Conservation (phyloP, 495 filamentous ascomycete species). For the Friedmanniomyces endolithicus region DNA sequence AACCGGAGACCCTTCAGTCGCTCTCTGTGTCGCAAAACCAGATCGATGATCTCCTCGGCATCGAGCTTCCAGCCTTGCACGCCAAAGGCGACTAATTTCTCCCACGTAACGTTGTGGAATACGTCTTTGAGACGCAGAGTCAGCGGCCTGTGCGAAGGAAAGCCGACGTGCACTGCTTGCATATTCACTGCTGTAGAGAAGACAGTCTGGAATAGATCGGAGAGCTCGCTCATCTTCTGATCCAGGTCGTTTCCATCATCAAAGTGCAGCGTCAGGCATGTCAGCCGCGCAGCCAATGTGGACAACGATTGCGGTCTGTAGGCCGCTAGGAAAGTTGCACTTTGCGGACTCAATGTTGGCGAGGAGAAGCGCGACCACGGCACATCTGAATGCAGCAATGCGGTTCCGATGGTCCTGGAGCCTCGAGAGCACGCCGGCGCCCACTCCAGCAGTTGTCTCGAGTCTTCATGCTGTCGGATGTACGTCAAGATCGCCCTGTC, state of each 20-base stretch:
- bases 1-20: slow-evolving; percentile 47
- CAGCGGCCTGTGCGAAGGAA: slow-evolving; percentile 45
- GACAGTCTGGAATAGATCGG: slow-evolving; percentile 42
- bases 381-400: slow-evolving; percentile 43
- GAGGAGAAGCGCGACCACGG: slow-evolving; percentile 48
- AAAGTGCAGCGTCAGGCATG: slow-evolving; percentile 39
- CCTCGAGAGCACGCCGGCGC: slow-evolving; percentile 50
- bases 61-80: slow-evolving; percentile 52
- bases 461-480: slow-evolving; percentile 28
- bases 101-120: slow-evolving; percentile 52
- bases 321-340: slow-evolving; percentile 39
- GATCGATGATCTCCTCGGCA: slow-evolving; percentile 45
- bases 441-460: slow-evolving; percentile 42
- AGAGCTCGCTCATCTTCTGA: slow-evolving; percentile 42
- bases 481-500: slow-evolving; percentile 41
- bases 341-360: slow-evolving; percentile 52
- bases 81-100: slow-evolving; percentile 49
- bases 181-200: slow-evolving; percentile 49
- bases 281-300: slow-evolving; percentile 43
- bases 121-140: slow-evolving; percentile 44
- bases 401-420: slow-evolving; percentile 43
- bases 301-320: slow-evolving; percentile 38
- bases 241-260: slow-evolving; percentile 45
- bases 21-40: slow-evolving; percentile 44
- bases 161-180: slow-evolving; percentile 54